Evolutionary conservation across 768 basidiomycete genomes (phyloP), one percentile per base, ranked within the genome.

Genomic region (Favolaschia claudopus): DNA sequence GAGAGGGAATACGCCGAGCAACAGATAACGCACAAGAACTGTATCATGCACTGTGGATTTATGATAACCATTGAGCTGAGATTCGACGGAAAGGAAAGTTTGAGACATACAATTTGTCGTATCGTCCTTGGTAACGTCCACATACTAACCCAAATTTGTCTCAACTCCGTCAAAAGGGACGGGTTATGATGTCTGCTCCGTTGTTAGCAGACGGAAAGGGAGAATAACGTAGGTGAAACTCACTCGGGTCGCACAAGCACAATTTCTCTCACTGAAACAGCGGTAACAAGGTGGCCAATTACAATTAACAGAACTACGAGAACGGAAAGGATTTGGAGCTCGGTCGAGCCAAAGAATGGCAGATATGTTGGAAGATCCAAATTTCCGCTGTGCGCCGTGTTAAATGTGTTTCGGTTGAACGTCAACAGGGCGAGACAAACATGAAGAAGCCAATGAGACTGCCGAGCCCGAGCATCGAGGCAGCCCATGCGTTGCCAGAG

Each of bases 401-500:
- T 5, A 15, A 22, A 24, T 38, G 14, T 50, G n/a, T 7, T 37
- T 20, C 24, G 28, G n/a, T n/a, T 10, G 24, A 49, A 2, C 5
- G 15, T 32, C 6, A 52, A 14, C 20, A 27, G 36, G 33, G 42
- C 17, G 40, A 54, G 33, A 50, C 92, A 65, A 64, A 95, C 95
- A 93, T 80, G 68, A 92, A 96, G 72, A 95, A 96, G 0, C 95
- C 95, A 2, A 87, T 77, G 0, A 96, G 89, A 53, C 91, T 88
- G 12, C 96, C 96, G 25, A 95, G 67, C 1, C 92, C 93, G 40
- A 91, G 76, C 93, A 97, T 96, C n/a, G 91, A 79, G 1, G 92
- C 93, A 1, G 94, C 96, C 96, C 96, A 99, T 0, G 96, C 96
- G 69, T 96, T 97, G 1, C 92, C 95, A 9, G 83, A 78, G 7